Conservation (phyloP, 495 filamentous ascomycete species). For the Evernia prunastri region DNA sequence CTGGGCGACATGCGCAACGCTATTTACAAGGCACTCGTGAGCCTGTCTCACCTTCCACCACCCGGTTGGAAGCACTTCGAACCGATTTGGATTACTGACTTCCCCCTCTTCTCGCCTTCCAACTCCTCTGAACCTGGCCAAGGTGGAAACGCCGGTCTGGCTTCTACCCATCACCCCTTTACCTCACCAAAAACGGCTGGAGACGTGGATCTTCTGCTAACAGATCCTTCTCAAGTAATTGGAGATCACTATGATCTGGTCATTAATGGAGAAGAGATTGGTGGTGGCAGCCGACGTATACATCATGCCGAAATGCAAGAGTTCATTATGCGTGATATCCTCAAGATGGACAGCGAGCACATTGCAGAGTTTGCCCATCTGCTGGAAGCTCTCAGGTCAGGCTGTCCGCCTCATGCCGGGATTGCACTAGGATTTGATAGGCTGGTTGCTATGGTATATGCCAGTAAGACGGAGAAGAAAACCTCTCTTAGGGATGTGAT, state of each 20-base stretch:
- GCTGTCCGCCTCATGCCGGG: constrained; percentile 96
- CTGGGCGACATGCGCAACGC: constrained; percentile 70
- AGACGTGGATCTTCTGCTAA: constrained; percentile 69
- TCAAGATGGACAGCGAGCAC: constrained; percentile 56
- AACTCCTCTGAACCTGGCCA: constrained; percentile 65
- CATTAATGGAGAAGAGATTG: constrained; percentile 90
- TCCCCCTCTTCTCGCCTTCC: constrained; percentile 80
- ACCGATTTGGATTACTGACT: constrained; percentile 80
- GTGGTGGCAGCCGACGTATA: constrained; percentile 88
- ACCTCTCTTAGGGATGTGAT: constrained; percentile 84
- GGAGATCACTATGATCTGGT: constrained; percentile 94
- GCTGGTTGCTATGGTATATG: constrained; percentile 71
- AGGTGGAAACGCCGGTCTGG: constrained; percentile 69
- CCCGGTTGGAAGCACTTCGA: constrained; percentile 45
- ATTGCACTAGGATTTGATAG: constrained; percentile 91
- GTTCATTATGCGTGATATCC: constrained; percentile 75
- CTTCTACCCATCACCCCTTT: constrained; percentile 92
- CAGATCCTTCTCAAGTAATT: constrained; percentile 61
- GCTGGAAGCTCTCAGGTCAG: constrained; percentile 70
- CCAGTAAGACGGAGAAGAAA: constrained; percentile 35
- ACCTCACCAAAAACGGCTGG: constrained; percentile 69
- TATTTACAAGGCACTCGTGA: constrained; percentile 60
- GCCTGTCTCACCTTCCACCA: constrained; percentile 47
- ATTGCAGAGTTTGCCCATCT: constrained; percentile 77
- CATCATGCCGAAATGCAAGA: constrained; percentile 80